Conservation (phyloP, 441 rosid species). For the Eruca vesicaria region DNA sequence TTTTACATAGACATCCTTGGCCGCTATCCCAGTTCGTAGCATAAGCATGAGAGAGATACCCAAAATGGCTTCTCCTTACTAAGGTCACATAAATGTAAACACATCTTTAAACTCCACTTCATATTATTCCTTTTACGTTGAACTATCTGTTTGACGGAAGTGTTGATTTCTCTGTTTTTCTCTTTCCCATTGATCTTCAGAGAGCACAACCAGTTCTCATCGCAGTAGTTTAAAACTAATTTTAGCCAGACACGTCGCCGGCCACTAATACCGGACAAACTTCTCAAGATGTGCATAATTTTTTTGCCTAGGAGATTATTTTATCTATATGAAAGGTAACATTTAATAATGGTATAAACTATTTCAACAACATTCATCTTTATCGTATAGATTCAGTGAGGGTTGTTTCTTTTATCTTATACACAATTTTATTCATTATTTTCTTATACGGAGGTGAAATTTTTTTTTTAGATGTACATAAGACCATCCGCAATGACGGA, state of each 20-base stretch:
- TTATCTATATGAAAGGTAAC: neutral
- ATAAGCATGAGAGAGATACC: slow-evolving; percentile 1
- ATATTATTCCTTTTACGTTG: neutral
- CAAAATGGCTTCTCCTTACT: slow-evolving; percentile 6
- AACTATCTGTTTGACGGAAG: neutral
- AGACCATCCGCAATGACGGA: too few relatives aligned
- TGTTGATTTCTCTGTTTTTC: neutral
- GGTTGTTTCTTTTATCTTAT: neutral
- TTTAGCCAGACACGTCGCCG: neutral
- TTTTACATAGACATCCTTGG: neutral
- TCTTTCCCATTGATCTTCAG: neutral
- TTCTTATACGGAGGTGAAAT: neutral
- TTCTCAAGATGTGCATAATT: slow-evolving; percentile 10
- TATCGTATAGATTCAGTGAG: neutral
- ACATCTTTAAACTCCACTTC: neutral
- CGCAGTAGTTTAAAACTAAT: slow-evolving; percentile 27
- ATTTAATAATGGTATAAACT: neutral
- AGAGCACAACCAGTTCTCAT: neutral
- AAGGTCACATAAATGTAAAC: slow-evolving; percentile 5
- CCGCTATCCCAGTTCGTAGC: neutral
- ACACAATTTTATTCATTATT: neutral
- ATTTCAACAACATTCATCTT: neutral
- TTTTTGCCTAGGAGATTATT: neutral
- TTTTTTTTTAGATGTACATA: neutral
- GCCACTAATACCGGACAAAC: neutral